phyloP scores from a whole-genome alignment of 805 yeast species.

The Metschnikowia gruessii region DNA sequence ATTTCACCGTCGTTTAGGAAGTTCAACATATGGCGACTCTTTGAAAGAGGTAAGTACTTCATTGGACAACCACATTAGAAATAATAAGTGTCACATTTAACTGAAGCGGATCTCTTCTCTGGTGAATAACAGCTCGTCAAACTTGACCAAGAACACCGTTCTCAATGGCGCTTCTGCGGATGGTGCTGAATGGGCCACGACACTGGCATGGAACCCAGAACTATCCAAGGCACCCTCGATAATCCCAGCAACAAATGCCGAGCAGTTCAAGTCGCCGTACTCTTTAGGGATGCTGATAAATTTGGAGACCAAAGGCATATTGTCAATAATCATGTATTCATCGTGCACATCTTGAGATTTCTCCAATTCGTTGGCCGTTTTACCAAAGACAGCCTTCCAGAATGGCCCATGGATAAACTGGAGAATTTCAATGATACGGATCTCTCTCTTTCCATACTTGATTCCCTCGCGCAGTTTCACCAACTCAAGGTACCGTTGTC shows the following conservation, averaged over 20 bases:
- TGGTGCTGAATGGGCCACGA: conserved; percentile 80
- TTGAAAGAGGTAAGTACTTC: background rate
- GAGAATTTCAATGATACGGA: conserved; percentile 60
- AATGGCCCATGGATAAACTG: conserved; percentile 70
- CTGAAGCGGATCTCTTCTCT: conserved; percentile 50
- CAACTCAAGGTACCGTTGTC: conserved; percentile 67
- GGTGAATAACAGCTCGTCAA: conserved; percentile 54
- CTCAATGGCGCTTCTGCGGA: conserved; percentile 54
- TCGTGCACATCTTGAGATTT: conserved; percentile 67
- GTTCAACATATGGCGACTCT: background rate
- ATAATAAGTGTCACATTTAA: background rate
- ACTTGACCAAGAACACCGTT: conserved; percentile 74
- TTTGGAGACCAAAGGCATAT: conserved; percentile 65
- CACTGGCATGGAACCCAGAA: conserved; percentile 67
- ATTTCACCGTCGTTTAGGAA: no score
- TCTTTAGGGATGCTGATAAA: conserved; percentile 79
- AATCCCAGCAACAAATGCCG: conserved; percentile 81
- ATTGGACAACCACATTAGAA: background rate
- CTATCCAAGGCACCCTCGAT: conserved; percentile 79
- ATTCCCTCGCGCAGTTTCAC: conserved; percentile 64
- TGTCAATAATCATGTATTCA: conserved; percentile 76
- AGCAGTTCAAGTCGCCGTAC: conserved; percentile 71
- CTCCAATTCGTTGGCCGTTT: conserved; percentile 70
- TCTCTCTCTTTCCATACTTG: conserved; percentile 61
- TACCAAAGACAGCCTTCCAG: conserved; percentile 74